These are phyloP conservation scores for Aegilops tauschii DNA, from an alignment of 176 grass and related monocot genomes.

Conservation along the genomic window DNA sequence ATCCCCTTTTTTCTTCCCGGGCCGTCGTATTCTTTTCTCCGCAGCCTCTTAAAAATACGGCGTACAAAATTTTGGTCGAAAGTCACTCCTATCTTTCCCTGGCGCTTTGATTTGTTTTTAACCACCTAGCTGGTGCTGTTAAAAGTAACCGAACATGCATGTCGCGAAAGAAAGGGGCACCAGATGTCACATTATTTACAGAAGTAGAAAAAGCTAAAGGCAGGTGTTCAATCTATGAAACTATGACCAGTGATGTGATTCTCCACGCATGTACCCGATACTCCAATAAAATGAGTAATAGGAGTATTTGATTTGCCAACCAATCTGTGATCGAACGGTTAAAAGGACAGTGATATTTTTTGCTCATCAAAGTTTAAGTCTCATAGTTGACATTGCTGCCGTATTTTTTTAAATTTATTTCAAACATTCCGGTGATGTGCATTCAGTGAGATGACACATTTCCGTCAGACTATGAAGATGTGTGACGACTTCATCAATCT, in stretches of 20 bases:
- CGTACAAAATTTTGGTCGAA: constrained; percentile 35
- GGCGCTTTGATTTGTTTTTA: constrained; percentile 9
- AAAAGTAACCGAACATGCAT: constrained; percentile 15
- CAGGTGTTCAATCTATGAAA: background rate
- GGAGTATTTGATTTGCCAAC: too few relatives aligned
- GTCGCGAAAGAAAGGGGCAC: background rate
- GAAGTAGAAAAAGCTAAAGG: background rate
- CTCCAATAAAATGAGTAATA: background rate
- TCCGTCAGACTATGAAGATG: too few relatives aligned
- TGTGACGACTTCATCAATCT: too few relatives aligned
- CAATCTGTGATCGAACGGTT: too few relatives aligned
- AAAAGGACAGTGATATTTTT: fast-evolving
- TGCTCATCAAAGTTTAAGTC: too few relatives aligned
- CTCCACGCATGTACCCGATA: too few relatives aligned
- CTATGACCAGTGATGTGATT: too few relatives aligned
- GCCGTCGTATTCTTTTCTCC: constrained; percentile 7
- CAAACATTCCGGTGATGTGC: too few relatives aligned
- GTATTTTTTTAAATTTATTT: too few relatives aligned
- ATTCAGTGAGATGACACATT: too few relatives aligned
- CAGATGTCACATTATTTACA: background rate
- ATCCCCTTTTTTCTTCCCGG: background rate
- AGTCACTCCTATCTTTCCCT: background rate
- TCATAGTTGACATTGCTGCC: too few relatives aligned
- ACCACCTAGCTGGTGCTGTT: constrained; percentile 15
- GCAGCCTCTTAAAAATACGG: constrained; percentile 20